Evolutionary conservation across 1,284 basidiomycete genomes (phyloP).

Genomic region (Puccinia horiana): DNA sequence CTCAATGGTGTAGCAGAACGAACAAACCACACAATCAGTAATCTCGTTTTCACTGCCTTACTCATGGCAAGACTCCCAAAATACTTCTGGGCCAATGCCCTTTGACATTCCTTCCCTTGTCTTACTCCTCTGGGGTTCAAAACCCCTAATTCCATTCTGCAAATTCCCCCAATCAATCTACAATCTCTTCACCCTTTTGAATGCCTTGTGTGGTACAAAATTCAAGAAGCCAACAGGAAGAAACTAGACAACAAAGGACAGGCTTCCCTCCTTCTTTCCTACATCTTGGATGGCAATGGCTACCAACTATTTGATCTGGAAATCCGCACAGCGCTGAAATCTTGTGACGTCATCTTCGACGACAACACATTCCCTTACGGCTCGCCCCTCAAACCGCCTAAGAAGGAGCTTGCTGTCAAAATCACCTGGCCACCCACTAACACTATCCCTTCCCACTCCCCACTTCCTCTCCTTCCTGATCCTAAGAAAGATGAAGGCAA

Average conservation of each 20-base stretch:
- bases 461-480: not conserved
- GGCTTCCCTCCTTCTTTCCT: not conserved
- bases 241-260: not conserved
- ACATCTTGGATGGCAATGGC: not conserved
- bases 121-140: constrained; percentile 2
- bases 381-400: not conserved
- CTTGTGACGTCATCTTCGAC: not conserved
- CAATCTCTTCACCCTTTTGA: not conserved
- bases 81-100: not conserved
- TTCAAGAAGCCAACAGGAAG: not conserved
- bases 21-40: not conserved
- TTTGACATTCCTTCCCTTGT: not conserved
- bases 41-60: not conserved
- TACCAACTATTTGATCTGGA: not conserved
- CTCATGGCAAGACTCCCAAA: not conserved
- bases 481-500: not conserved
- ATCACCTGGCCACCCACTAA: no score
- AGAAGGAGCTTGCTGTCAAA: not conserved
- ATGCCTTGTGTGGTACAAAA: not conserved
- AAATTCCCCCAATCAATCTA: not conserved
- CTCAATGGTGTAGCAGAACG: constrained; percentile 15
- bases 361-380: not conserved
- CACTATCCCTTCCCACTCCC: not conserved
- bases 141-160: not conserved
- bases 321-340: not conserved